phyloP scores from a whole-genome alignment of 768 basidiomycete species.

The Hygrocybe coccinea region DNA sequence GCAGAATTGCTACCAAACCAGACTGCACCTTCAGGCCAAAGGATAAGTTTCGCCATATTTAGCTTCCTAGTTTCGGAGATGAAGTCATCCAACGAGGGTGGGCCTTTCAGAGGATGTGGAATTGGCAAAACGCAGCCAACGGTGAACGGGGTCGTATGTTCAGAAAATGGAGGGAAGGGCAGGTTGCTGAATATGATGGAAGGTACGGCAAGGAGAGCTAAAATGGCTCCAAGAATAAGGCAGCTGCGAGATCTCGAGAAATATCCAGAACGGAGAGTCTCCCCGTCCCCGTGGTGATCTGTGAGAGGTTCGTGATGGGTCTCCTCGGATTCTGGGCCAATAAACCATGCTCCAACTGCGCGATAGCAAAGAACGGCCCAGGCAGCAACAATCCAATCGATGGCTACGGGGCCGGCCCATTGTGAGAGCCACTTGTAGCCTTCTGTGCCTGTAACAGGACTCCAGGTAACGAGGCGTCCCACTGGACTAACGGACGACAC shows the following conservation, averaged over 20 bases:
- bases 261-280: neutral
- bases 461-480: constrained; percentile 72
- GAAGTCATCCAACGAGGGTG: constrained; percentile 52
- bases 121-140: constrained; percentile 68
- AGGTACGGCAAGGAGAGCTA: constrained; percentile 50
- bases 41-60: constrained; percentile 48
- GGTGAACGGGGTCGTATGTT: constrained; percentile 49
- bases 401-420: constrained; percentile 50
- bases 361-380: constrained; percentile 69
- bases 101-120: constrained; percentile 35
- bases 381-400: constrained; percentile 71
- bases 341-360: constrained; percentile 50
- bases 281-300: constrained; percentile 2
- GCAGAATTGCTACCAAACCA: constrained; percentile 51
- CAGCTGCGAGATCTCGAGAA: constrained; percentile 20
- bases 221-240: constrained; percentile 34
- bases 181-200: constrained; percentile 43
- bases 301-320: constrained; percentile 8
- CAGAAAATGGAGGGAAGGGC: constrained; percentile 36
- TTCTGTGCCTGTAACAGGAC: constrained; percentile 47
- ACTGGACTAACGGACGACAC: constrained; percentile 57
- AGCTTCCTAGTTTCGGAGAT: constrained; percentile 52
- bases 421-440: constrained; percentile 64
- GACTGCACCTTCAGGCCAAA: constrained; percentile 83
- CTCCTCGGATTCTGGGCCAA: constrained; percentile 35